Percentiles rank a stretch among this genome's conserved stretches.
Evolutionary conservation across 1,139 yeast genomes (phyloP).

Genomic region (Suhomyces taliae): DNA sequence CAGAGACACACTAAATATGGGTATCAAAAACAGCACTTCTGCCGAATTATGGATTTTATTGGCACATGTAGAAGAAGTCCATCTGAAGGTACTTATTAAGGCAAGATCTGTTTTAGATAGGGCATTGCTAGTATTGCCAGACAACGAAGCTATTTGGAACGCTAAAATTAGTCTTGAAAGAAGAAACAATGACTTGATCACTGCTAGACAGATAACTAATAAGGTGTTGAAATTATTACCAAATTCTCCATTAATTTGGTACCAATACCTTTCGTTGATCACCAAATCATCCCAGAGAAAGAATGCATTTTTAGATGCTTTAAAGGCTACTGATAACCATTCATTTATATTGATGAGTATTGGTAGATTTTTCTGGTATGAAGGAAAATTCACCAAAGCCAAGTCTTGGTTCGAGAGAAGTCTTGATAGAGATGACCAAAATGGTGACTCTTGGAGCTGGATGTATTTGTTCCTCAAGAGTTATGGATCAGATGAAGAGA

Average conservation of each 20-base stretch:
- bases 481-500: constrained; percentile 26
- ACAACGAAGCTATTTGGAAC: constrained; percentile 53
- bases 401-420: constrained; percentile 77
- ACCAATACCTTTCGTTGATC: constrained; percentile 52
- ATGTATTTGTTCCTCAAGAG: constrained; percentile 40
- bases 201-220: constrained; percentile 57
- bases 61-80: constrained; percentile 49
- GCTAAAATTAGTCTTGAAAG: constrained; percentile 62
- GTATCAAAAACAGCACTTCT: constrained; percentile 50
- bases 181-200: constrained; percentile 45
- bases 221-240: constrained; percentile 66
- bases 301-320: constrained; percentile 69
- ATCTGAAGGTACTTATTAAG: constrained; percentile 43
- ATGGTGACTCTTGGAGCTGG: constrained; percentile 85
- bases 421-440: constrained; percentile 43
- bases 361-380: constrained; percentile 69
- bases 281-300: constrained; percentile 59
- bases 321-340: constrained; percentile 63
- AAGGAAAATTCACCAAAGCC: constrained; percentile 66
- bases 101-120: constrained; percentile 77
- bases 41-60: constrained; percentile 56
- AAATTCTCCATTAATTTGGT: constrained; percentile 60
- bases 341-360: constrained; percentile 59
- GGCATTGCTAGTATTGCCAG: constrained; percentile 56
- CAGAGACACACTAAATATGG: constrained; percentile 48